Conservation (phyloP, 73 alveolate species). For the Paramecium octaurelia region DNA sequence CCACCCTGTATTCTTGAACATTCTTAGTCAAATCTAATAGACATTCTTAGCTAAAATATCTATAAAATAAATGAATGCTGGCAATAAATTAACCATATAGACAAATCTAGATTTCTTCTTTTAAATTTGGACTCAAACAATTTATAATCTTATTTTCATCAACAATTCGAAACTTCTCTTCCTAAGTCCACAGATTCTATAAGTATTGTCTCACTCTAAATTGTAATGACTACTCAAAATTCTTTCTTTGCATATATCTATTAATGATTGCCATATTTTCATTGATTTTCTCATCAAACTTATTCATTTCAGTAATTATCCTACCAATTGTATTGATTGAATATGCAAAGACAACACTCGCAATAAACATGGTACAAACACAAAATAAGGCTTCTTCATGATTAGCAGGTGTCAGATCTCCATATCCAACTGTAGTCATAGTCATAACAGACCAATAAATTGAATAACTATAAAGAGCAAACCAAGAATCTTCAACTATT, state of each 20-base stretch:
- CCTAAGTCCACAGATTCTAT: background rate
- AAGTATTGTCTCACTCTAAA: conserved; percentile 35
- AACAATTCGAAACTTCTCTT: background rate
- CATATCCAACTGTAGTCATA: conserved; percentile 64
- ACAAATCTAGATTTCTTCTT: conserved; percentile 5
- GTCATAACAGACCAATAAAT: conserved; percentile 55
- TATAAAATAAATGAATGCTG: background rate
- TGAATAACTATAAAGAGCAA: conserved; percentile 37
- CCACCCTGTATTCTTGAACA: background rate
- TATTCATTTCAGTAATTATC: conserved; percentile 43
- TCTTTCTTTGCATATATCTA: conserved; percentile 44
- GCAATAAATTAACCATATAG: conserved; percentile 28
- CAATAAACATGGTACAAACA: conserved; percentile 55
- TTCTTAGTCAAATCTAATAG: conserved; percentile 1
- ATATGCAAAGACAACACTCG: conserved; percentile 52
- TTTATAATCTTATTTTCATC: conserved; percentile 21
- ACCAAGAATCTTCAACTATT: conserved; percentile 24
- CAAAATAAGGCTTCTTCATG: conserved; percentile 40
- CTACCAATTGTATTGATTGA: conserved; percentile 43
- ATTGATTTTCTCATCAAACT: conserved; percentile 10
- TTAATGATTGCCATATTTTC: conserved; percentile 57
- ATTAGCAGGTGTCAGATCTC: conserved; percentile 55
- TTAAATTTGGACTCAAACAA: background rate
- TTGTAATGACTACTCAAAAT: background rate
- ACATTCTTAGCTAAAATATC: conserved; percentile 23